phyloP scores from a whole-genome alignment of 2,329 filamentous ascomycete genomes.

The Teratosphaeriaceae sp. region DNA sequence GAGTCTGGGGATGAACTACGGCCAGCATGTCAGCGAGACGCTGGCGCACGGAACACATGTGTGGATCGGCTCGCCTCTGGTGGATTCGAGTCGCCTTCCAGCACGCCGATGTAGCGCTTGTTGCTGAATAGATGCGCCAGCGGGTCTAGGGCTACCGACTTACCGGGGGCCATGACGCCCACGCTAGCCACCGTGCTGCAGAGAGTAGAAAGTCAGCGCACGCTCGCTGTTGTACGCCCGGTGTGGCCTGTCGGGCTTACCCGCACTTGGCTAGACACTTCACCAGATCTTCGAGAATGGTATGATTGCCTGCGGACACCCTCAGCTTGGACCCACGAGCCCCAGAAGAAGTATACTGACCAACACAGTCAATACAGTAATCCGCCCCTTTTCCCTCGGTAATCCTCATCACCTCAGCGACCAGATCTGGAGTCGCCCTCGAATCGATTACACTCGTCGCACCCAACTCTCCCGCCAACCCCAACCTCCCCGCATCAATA shows the following conservation, averaged over 20 bases:
- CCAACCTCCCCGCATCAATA: slow-evolving; percentile 13
- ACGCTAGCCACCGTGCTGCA: background rate
- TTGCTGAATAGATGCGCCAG: background rate
- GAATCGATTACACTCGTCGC: slow-evolving; percentile 10
- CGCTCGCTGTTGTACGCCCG: no score
- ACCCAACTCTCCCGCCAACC: slow-evolving; percentile 8
- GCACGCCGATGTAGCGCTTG: background rate
- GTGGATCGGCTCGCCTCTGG: background rate
- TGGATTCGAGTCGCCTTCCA: slow-evolving; percentile 1
- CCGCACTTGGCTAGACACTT: background rate
- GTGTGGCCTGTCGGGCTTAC: no score
- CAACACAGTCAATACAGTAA: slow-evolving; percentile 17
- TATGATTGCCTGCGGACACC: background rate
- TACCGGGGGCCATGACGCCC: background rate
- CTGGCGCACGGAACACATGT: background rate
- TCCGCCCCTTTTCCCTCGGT: slow-evolving; percentile 13
- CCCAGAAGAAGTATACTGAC: background rate
- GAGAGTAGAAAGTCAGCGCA: background rate
- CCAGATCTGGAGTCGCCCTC: slow-evolving; percentile 6
- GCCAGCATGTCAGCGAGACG: background rate
- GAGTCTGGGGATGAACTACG: slow-evolving; percentile 37
- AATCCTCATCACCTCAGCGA: slow-evolving; percentile 7
- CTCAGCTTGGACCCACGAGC: background rate
- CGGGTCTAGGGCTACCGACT: background rate
- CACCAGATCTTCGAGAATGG: background rate